phyloP scores from a whole-genome alignment of 176 grass and related monocot species.

The Ensete ventricosum region DNA sequence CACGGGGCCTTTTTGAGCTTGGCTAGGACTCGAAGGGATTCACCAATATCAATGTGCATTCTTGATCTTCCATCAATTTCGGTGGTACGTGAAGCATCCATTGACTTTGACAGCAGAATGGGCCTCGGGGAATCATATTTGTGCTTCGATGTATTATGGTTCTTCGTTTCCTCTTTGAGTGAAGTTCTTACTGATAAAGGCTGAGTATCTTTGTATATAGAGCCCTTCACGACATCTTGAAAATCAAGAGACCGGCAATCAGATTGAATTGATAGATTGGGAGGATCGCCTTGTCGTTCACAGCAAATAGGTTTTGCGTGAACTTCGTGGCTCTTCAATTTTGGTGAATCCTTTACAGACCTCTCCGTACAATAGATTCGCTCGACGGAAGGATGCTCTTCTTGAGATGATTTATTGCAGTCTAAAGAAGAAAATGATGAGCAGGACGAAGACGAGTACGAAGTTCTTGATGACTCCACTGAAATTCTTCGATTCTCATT shows the following conservation, averaged over 20 bases:
- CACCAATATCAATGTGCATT: slow-evolving; percentile 36
- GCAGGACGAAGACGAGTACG: slow-evolving; percentile 65
- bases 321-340: slow-evolving; percentile 47
- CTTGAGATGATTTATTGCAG: slow-evolving; percentile 65
- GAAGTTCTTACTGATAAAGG: slow-evolving; percentile 48
- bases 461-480: slow-evolving; percentile 46
- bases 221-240: slow-evolving; percentile 78
- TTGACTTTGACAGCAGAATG: slow-evolving; percentile 27
- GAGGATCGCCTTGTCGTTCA: background rate
- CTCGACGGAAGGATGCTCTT: slow-evolving; percentile 55
- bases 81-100: slow-evolving; percentile 23
- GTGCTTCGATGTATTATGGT: slow-evolving; percentile 26
- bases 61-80: slow-evolving; percentile 40
- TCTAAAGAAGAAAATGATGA: slow-evolving; percentile 86
- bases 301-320: slow-evolving; percentile 3
- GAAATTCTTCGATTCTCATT: slow-evolving; percentile 54
- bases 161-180: slow-evolving; percentile 37
- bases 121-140: slow-evolving; percentile 31
- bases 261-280: slow-evolving; percentile 22
- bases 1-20: slow-evolving; percentile 62
- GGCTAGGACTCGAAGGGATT: slow-evolving; percentile 48
- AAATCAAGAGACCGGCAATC: slow-evolving; percentile 39
- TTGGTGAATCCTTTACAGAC: slow-evolving; percentile 48
- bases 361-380: slow-evolving; percentile 55
- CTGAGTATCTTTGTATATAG: slow-evolving; percentile 58